Evolutionary conservation across 1,284 basidiomycete species (phyloP), one percentile per base, ranked within the genome.

Genomic region (Ceratobasidium sp.): DNA sequence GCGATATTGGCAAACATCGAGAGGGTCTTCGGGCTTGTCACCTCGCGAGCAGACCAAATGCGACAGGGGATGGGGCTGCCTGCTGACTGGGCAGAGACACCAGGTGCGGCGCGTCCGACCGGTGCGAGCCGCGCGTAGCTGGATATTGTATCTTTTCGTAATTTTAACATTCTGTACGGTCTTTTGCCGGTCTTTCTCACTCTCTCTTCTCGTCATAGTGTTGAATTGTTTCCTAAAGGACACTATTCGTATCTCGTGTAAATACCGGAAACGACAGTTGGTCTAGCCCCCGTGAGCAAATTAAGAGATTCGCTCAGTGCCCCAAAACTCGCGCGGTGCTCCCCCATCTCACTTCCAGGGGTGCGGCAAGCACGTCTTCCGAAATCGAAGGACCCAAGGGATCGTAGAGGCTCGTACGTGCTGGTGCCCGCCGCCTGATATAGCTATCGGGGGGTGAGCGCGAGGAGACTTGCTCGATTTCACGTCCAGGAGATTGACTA

Each of bases 1-100:
- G 66, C 57, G 46, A 70, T 75, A 38, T 55, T 75, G 63, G 49
- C 74, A 41, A 63, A 58, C 26, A 73, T 75, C 52, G 74, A 75
- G 47, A 38, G 58, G 35, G 72, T 71, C 61, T 75, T 75, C 54
- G 74, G 74, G 11, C 18, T 75, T 16, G 74, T 75, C 38, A 46
- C 54, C 32, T 70, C 61, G 28, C 50, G 74, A 11, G 72, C 74
- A 26, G 74, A 75, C 26, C 63, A 69, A 26, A 43, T 75, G 49
- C 64, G 74, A 32, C 38, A 35, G 21, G 74, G 64, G 11, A 52
- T 75, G 52, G 74, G 74, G 16, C 30, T 75, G 13, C 72, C 72
- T 6, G 32, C 46, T 35, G 52, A 73, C n/a, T 75, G 72, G 72
- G 38, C 55, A 16, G 72, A 75, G 46, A 46, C 58, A 32, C 72